Base-by-base conservation (phyloP, 306 rosid genomes). In the Adenanthera pavonina region DNA sequence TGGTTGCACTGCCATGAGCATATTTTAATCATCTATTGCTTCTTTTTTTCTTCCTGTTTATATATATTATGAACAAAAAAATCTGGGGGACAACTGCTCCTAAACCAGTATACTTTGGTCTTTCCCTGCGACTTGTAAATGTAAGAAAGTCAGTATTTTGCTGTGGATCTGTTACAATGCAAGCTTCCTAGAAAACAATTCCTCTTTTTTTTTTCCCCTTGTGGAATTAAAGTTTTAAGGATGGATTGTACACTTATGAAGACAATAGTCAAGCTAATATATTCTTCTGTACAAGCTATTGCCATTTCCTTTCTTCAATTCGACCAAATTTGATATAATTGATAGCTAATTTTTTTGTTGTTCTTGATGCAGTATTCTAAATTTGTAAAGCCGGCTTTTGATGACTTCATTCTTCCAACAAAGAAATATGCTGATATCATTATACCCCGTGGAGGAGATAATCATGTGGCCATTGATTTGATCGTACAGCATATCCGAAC, bases 341-440 rank as follows among this genome's bases (percentile, higher is more conserved):
- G 74, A 44, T n/a, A 35, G 76, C 72, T 82, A 68, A 80, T 53
- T 57, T 71, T 72, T 54, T 41, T 59, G 16, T 49, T 54, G 44
- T 54, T 53, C 76, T 80, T 84, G 81, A 76, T 87, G 91, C 98
- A 93, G 99, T 96, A 96, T 83, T 92, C 99, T 80, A 89, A 92
- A 81, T 96, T 96, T 85, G 99, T 96, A 79, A 96, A 96, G 89
- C 98, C 99, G 48, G 99, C 99, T 78, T 93, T 93, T 82, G 99
- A 96, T 85, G 99, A 96, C 80, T 96, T 96, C 73, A 93, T 96
- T 80, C 98, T 96, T 80, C 98, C 99, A 71, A 96, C 99, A 62
- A 96, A 96, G 91, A 96, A 96, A 87, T 96, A 96, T 73, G 99
- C 99, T 30, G 98, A 96, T 89, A 92, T 96, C 79, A 96, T 96